phyloP scores from a whole-genome alignment of 2,329 filamentous ascomycete genomes.

The Calonectria honghensis region DNA sequence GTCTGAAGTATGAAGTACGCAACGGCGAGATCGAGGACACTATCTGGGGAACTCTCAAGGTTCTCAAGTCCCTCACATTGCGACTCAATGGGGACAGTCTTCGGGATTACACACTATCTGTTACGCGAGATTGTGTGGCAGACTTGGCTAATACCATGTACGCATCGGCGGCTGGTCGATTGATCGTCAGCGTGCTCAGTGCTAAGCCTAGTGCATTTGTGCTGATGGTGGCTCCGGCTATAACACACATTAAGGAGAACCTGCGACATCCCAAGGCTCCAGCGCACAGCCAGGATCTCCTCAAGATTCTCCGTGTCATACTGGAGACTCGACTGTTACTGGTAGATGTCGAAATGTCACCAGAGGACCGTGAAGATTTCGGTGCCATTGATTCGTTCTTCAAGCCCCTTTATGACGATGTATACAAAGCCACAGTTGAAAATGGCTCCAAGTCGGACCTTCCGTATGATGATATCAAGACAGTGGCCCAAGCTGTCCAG shows the following conservation, averaged over 20 bases:
- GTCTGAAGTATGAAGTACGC: slow-evolving; percentile 78
- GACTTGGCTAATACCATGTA: slow-evolving; percentile 73
- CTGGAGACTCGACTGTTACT: slow-evolving; percentile 68
- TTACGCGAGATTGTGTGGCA: slow-evolving; percentile 72
- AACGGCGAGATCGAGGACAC: slow-evolving; percentile 76
- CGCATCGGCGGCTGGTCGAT: slow-evolving; percentile 70
- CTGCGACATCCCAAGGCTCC: slow-evolving; percentile 70
- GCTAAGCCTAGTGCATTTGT: slow-evolving; percentile 69
- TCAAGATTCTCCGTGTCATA: slow-evolving; percentile 71
- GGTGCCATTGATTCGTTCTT: slow-evolving; percentile 61
- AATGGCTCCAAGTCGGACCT: slow-evolving; percentile 52
- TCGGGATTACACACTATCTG: slow-evolving; percentile 66
- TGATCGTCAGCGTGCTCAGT: slow-evolving; percentile 71
- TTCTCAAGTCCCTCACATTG: slow-evolving; percentile 69
- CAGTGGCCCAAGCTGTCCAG: slow-evolving; percentile 66
- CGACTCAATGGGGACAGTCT: slow-evolving; percentile 67
- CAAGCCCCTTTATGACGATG: slow-evolving; percentile 64
- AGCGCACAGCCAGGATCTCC: slow-evolving; percentile 70
- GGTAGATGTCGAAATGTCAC: slow-evolving; percentile 57
- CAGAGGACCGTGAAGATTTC: slow-evolving; percentile 63
- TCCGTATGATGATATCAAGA: slow-evolving; percentile 62
- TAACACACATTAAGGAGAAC: slow-evolving; percentile 70
- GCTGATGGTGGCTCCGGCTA: slow-evolving; percentile 66
- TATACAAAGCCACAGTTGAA: slow-evolving; percentile 64
- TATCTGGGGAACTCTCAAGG: slow-evolving; percentile 73